Percentiles rank a stretch among this genome's conserved stretches.
Conservation (phyloP, 805 yeast species). For the Pichia exigua region DNA sequence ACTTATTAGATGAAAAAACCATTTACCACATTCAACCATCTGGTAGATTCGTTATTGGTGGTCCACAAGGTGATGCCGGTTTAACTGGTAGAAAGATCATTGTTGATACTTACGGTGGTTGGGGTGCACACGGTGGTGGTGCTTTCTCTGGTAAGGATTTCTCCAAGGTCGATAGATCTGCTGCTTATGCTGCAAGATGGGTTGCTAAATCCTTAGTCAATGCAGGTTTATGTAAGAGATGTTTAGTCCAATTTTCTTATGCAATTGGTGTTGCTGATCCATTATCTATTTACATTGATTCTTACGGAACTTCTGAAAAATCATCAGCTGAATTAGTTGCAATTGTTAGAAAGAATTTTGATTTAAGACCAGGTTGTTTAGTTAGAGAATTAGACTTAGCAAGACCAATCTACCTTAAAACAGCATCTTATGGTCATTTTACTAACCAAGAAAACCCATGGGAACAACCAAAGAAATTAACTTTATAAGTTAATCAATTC, state of each 20-base stretch:
- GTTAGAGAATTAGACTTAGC: slow-evolving; percentile 96
- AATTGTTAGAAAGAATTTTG: slow-evolving; percentile 90
- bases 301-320: slow-evolving; percentile 95
- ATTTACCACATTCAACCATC: slow-evolving; percentile 98
- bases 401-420: slow-evolving; percentile 97
- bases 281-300: slow-evolving; percentile 92
- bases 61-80: slow-evolving; percentile 99
- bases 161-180: slow-evolving; percentile 99
- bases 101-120: slow-evolving; percentile 99
- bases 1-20: slow-evolving; percentile 90
- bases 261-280: slow-evolving; percentile 99
- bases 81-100: slow-evolving; percentile 98
- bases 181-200: slow-evolving; percentile 99
- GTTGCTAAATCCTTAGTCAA: slow-evolving; percentile 96
- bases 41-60: slow-evolving; percentile 99
- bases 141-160: slow-evolving; percentile 99
- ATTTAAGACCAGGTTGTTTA: slow-evolving; percentile 98
- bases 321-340: slow-evolving; percentile 84
- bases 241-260: slow-evolving; percentile 95
- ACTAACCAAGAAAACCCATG: slow-evolving; percentile 98
- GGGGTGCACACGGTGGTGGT: slow-evolving; percentile 99
- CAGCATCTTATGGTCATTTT: slow-evolving; percentile 99
- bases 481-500: slow-evolving; percentile 34
- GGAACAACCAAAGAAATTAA: slow-evolving; percentile 90
- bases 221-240: slow-evolving; percentile 95